Base-by-base conservation (phyloP, 257 asterid species). In the Solanum clarkiae region DNA sequence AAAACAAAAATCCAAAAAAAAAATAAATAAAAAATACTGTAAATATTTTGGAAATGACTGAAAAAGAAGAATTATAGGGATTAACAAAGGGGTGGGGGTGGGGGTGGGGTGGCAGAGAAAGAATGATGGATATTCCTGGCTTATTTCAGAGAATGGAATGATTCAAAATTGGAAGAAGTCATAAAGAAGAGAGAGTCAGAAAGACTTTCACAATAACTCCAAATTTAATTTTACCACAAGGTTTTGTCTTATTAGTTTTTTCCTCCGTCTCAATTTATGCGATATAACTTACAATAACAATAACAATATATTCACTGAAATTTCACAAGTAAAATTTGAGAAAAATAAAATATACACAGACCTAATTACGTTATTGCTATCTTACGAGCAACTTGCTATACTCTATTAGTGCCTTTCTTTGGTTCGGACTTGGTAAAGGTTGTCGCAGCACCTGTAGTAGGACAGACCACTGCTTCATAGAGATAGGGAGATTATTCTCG, bases 91-190 rank as follows among this genome's bases (percentile, higher is more conserved):
- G 80, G 57, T 51, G 22, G 14, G 40, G 26, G 20, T 24, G 44
- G 77, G 49, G 10, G 6, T 24, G 29, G 54, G 8, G 53, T 16
- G 8, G n/a, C 60, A 47, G 60, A 74, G 56, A 22, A 47, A 81
- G 87, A 87, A 87, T 87, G 89, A 87, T 87, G 87, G 87, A 74
- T 84, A 87, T 87, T 85, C 87, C 89, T 87, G 87, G 42, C 42
- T 74, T 2, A 3, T 49, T 44, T 7, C 59, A 47, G 83, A 87
- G 62, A 81, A 85, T 85, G 86, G 86, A 87, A 87, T 87, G 87
- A 85, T 87, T 62, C 86, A 81, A 85, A 36, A n/a, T 10, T 62
- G 84, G 24, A 74, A 16, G 71, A 29, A 60, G 75, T 62, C 45
- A 59, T 84, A n/a, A 42, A 44, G 26, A 45, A 4, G 70, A 45